Conservation (phyloP, 2,329 filamentous ascomycete genomes). For the Colletotrichum filicis region DNA sequence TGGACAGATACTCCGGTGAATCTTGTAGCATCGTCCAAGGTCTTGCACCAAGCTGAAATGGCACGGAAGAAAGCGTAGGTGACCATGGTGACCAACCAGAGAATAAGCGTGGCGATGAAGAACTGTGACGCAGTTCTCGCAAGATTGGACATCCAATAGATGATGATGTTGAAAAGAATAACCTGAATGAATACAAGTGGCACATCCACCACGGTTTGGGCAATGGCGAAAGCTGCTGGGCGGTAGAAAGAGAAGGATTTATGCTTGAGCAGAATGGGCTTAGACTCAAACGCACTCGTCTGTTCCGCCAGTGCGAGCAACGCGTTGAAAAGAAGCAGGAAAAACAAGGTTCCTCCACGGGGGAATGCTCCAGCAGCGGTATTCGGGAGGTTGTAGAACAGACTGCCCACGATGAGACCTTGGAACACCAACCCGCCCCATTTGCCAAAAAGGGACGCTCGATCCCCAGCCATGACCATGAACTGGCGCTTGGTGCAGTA, state of each 20-base stretch:
- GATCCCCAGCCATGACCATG: slow-evolving; percentile 47
- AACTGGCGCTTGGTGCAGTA: slow-evolving; percentile 54
- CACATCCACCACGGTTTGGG: slow-evolving; percentile 52
- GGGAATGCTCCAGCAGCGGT: slow-evolving; percentile 64
- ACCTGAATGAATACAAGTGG: slow-evolving; percentile 69
- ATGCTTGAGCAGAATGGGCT: slow-evolving; percentile 76
- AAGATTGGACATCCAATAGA: slow-evolving; percentile 70
- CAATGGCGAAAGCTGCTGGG: slow-evolving; percentile 65
- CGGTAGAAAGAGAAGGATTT: slow-evolving; percentile 77
- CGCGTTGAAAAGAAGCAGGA: slow-evolving; percentile 71
- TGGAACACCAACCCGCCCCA: slow-evolving; percentile 47
- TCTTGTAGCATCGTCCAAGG: slow-evolving; percentile 56
- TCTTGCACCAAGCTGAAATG: slow-evolving; percentile 58
- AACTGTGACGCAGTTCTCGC: slow-evolving; percentile 68
- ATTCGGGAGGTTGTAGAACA: slow-evolving; percentile 45
- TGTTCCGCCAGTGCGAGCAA: slow-evolving; percentile 70
- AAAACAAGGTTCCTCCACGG: slow-evolving; percentile 70
- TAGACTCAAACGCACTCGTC: slow-evolving; percentile 68
- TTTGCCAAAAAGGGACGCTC: slow-evolving; percentile 46
- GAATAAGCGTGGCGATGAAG: slow-evolving; percentile 68
- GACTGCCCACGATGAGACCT: slow-evolving; percentile 45
- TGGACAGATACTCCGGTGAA: slow-evolving; percentile 43
- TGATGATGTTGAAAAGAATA: slow-evolving; percentile 67
- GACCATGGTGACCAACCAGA: slow-evolving; percentile 63
- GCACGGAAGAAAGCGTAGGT: slow-evolving; percentile 66